Conservation (phyloP, 1,284 basidiomycete species). For the Microbotryum silenes-acaulis region DNA sequence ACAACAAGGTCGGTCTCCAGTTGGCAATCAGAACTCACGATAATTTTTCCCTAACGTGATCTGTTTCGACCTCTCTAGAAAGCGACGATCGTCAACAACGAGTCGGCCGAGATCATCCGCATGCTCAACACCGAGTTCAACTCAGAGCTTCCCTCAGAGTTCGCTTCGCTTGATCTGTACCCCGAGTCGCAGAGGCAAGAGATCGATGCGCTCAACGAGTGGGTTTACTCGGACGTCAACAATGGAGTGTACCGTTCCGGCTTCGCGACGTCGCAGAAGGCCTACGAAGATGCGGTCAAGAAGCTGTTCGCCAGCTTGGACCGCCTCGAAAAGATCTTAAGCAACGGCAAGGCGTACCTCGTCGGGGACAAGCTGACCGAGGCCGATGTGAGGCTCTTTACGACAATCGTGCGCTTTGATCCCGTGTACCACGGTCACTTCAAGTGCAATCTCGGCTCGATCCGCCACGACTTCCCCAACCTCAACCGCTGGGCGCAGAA, state of each 20-base stretch:
- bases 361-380: slow-evolving; percentile 77
- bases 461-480: slow-evolving; percentile 64
- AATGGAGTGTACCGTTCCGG: slow-evolving; percentile 66
- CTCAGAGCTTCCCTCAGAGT: slow-evolving; percentile 56
- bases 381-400: slow-evolving; percentile 66
- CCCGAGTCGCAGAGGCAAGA: slow-evolving; percentile 61
- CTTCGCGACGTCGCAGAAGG: slow-evolving; percentile 72
- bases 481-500: slow-evolving; percentile 69
- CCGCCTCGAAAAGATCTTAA: slow-evolving; percentile 66
- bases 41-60: not conserved
- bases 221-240: slow-evolving; percentile 58
- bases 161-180: slow-evolving; percentile 65
- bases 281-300: slow-evolving; percentile 68
- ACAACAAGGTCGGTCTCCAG: slow-evolving; percentile 57
- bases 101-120: slow-evolving; percentile 87
- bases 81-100: slow-evolving; percentile 88
- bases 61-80: not conserved
- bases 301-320: slow-evolving; percentile 65
- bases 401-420: slow-evolving; percentile 64
- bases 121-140: slow-evolving; percentile 83
- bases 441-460: slow-evolving; percentile 75
- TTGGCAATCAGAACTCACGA: too few relatives aligned
- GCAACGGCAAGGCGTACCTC: slow-evolving; percentile 67
- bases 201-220: slow-evolving; percentile 80
- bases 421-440: slow-evolving; percentile 80